These are phyloP conservation scores for Pleurotus cornucopiae DNA, from an alignment of 768 basidiomycete genomes.

Conservation along the genomic window DNA sequence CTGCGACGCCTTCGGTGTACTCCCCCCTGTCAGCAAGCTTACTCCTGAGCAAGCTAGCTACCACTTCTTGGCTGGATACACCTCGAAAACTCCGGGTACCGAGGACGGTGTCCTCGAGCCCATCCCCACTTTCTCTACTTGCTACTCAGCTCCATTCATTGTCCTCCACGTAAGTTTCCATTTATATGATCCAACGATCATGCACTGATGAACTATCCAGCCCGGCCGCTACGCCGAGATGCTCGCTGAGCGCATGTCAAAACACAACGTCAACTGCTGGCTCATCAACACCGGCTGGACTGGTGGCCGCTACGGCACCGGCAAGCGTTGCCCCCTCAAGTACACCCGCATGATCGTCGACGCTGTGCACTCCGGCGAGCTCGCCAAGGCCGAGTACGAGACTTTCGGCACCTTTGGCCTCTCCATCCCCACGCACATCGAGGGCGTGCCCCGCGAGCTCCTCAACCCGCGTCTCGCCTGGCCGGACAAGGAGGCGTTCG, in stretches of 20 bases:
- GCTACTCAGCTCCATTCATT: conserved; percentile 99
- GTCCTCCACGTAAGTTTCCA: conserved; percentile 75
- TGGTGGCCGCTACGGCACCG: conserved; percentile 86
- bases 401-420: conserved; percentile 81
- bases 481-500: conserved; percentile 86
- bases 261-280: conserved; percentile 91
- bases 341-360: conserved; percentile 96
- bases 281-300: conserved; percentile 99
- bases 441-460: conserved; percentile 87
- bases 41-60: conserved; percentile 95
- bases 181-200: neutral
- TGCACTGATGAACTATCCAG: conserved; percentile 26
- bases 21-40: conserved; percentile 92
- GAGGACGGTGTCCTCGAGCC: conserved; percentile 98
- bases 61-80: conserved; percentile 97
- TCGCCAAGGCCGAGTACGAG: conserved; percentile 85
- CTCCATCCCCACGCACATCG: conserved; percentile 74
- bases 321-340: conserved; percentile 96
- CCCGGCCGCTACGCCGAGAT: conserved; percentile 95
- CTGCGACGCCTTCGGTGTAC: conserved; percentile 97
- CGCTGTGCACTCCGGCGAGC: conserved; percentile 90
- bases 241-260: conserved; percentile 92
- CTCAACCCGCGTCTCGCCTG: conserved; percentile 88
- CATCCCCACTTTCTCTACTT: conserved; percentile 98
- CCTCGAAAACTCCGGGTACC: conserved; percentile 98